Conservation (phyloP, 371 early-diverging fungal species). For the Blastocladiella emersonii region DNA sequence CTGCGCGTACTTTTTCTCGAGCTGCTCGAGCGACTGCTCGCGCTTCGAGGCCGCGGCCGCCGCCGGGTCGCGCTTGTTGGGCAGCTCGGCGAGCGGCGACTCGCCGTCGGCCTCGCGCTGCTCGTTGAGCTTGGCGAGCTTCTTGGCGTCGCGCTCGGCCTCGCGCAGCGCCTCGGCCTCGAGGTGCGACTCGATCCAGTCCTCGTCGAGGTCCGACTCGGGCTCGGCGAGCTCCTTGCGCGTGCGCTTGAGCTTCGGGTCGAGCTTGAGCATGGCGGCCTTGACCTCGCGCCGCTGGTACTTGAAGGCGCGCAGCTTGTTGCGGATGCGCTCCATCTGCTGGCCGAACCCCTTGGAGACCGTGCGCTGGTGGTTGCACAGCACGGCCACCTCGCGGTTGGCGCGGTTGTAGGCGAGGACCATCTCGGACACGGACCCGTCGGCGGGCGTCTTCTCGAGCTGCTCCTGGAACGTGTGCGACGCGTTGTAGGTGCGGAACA, state of each 20-base stretch:
- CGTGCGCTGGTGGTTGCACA: constrained; percentile 93
- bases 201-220: constrained; percentile 70
- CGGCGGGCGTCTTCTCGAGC: constrained; percentile 46
- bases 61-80: constrained; percentile 32
- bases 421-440: constrained; percentile 70
- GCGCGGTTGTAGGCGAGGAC: constrained; percentile 88
- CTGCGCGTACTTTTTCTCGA: constrained; percentile 45
- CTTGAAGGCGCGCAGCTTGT: constrained; percentile 69
- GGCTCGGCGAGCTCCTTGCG: constrained; percentile 39
- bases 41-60: constrained; percentile 25
- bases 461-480: constrained; percentile 86
- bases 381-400: constrained; percentile 87
- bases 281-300: constrained; percentile 63
- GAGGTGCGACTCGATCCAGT: constrained; percentile 49
- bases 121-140: constrained; percentile 50
- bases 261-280: constrained; percentile 46
- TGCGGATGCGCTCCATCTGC: constrained; percentile 62
- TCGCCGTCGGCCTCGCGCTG: constrained; percentile 23
- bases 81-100: constrained; percentile 26
- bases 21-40: constrained; percentile 45
- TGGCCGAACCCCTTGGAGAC: constrained; percentile 66
- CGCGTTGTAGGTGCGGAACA: constrained; percentile 97
- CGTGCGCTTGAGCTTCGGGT: constrained; percentile 61
- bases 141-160: constrained; percentile 47
- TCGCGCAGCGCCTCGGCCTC: constrained; percentile 33